Percentiles rank a stretch among this genome's conserved stretches.
These are phyloP conservation scores for Trifolium fragiferum DNA, from an alignment of 306 rosid species.

Conservation along the genomic window DNA sequence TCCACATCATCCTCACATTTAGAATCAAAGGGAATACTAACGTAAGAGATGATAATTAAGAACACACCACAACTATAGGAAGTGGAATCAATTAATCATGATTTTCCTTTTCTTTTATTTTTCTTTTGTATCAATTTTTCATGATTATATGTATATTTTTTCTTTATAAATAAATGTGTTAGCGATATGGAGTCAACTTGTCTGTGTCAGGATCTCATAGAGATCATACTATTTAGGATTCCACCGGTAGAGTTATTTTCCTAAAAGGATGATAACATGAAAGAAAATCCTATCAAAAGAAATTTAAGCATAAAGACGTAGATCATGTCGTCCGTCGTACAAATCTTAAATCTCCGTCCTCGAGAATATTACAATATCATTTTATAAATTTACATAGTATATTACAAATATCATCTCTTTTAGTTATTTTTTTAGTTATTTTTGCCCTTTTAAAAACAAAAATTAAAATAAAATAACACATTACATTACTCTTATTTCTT, in stretches of 20 bases:
- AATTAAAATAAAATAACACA: too few relatives aligned
- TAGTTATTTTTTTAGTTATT: too few relatives aligned
- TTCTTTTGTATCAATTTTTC: neutral
- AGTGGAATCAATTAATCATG: neutral
- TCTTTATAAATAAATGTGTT: neutral
- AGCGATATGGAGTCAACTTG: neutral
- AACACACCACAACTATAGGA: neutral
- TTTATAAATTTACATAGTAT: too few relatives aligned
- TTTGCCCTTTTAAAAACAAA: too few relatives aligned
- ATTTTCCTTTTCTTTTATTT: neutral
- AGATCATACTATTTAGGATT: too few relatives aligned
- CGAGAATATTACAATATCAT: too few relatives aligned
- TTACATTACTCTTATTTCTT: too few relatives aligned
- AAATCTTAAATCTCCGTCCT: too few relatives aligned
- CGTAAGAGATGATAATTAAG: neutral
- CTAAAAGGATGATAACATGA: neutral
- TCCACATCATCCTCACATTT: slow-evolving; percentile 56
- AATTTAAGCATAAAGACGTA: too few relatives aligned
- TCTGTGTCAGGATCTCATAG: neutral
- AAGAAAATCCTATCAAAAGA: too few relatives aligned
- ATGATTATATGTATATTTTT: neutral
- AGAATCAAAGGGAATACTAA: slow-evolving; percentile 23
- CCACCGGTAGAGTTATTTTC: neutral
- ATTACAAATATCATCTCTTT: too few relatives aligned
- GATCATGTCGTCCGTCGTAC: too few relatives aligned